Conservation (phyloP, 1,284 basidiomycete species). For the Bondarzewia mesenterica region DNA sequence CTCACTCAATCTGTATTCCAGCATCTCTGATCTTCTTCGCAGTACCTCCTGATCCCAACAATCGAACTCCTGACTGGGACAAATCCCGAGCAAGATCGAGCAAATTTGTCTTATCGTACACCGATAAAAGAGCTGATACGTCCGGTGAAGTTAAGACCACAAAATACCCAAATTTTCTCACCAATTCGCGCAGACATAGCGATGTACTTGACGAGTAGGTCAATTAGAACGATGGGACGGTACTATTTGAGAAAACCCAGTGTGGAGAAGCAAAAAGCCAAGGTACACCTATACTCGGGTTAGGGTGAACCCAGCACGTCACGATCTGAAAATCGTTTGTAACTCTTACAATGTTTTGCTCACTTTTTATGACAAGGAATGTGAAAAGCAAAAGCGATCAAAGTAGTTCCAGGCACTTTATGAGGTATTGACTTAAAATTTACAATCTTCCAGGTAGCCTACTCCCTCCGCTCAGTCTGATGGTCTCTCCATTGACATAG, state of each 20-base stretch:
- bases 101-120: constrained; percentile 94
- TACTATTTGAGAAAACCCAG: too few species aligned
- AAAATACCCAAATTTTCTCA: constrained; percentile 12
- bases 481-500: constrained; percentile 51
- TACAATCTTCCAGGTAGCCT: constrained; percentile 26
- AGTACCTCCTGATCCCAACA: constrained; percentile 94
- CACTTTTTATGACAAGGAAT: too few species aligned
- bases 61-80: constrained; percentile 73
- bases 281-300: background rate
- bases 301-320: too few species aligned
- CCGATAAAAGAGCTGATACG: constrained; percentile 78
- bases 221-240: too few species aligned
- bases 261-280: too few species aligned
- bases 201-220: background rate
- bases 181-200: constrained; percentile 29
- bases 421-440: too few species aligned
- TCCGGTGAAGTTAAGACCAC: constrained; percentile 1
- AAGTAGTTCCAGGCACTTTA: too few species aligned
- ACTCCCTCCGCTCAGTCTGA: constrained; percentile 39
- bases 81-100: constrained; percentile 86
- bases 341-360: too few species aligned
- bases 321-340: too few species aligned
- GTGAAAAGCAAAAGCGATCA: too few species aligned
- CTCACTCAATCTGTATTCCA: constrained; percentile 85
- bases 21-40: constrained; percentile 96